Evolutionary conservation across 768 basidiomycete genomes (phyloP).

Genomic region (Suillus subluteus): DNA sequence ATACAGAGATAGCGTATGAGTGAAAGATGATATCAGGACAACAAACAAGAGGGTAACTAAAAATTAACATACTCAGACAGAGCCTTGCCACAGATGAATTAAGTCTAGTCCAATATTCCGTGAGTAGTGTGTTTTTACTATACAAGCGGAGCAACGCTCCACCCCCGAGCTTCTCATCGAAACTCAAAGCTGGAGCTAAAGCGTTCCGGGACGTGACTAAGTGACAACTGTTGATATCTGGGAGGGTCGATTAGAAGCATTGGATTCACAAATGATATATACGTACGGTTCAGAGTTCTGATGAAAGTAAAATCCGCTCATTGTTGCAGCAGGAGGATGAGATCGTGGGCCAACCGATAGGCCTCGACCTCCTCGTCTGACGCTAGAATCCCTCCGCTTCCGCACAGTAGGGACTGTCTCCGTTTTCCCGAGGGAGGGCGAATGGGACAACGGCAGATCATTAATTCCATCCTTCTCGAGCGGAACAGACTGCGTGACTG

Average conservation of each 20-base stretch:
- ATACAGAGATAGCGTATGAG: slow-evolving; percentile 6
- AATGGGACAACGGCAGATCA: slow-evolving; percentile 31
- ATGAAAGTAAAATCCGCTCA: slow-evolving; percentile 94
- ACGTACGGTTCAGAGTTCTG: slow-evolving; percentile 89
- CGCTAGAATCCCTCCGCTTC: slow-evolving; percentile 50
- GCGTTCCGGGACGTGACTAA: slow-evolving; percentile 75
- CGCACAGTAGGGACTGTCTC: slow-evolving; percentile 41
- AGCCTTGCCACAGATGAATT: not conserved
- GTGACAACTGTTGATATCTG: slow-evolving; percentile 89
- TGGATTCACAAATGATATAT: slow-evolving; percentile 22
- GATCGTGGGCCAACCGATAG: slow-evolving; percentile 51
- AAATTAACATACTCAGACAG: slow-evolving; percentile 13
- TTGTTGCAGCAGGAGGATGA: slow-evolving; percentile 61
- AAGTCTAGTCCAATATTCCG: slow-evolving; percentile 13
- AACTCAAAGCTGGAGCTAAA: slow-evolving; percentile 85
- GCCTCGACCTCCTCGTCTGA: slow-evolving; percentile 47
- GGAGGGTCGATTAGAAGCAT: slow-evolving; percentile 13
- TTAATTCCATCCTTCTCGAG: slow-evolving; percentile 32
- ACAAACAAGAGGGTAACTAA: slow-evolving; percentile 5
- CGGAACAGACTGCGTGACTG: slow-evolving; percentile 40
- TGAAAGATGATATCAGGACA: slow-evolving; percentile 10
- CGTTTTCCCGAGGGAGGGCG: slow-evolving; percentile 38
- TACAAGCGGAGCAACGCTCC: slow-evolving; percentile 8
- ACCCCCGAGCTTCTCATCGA: slow-evolving; percentile 50
- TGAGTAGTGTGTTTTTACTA: slow-evolving; percentile 8